Base-by-base conservation (phyloP, 1,284 basidiomycete genomes). In the Pseudozyma pruni region DNA sequence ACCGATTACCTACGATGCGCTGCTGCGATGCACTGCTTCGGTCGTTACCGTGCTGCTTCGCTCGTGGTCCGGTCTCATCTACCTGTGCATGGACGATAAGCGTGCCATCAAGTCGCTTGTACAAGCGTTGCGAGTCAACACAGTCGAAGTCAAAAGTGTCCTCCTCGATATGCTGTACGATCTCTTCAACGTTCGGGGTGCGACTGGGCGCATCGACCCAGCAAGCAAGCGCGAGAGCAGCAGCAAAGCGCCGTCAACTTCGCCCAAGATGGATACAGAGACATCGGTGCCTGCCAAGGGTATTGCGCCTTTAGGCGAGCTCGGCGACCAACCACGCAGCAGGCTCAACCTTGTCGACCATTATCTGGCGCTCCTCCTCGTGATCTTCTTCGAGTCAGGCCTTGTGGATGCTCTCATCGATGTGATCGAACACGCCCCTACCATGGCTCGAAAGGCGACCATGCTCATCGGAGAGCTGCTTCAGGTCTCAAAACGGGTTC, bases 11-110 rank as follows among this genome's bases (percentile, higher is more conserved):
- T 69, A 77, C 45, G 75, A 77, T 23, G 81, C 74, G 5, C 57
- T 89, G 42, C 90, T 98, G 84, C 87, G 88, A 74, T 87, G 88
- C 19, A 91, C 90, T 70, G 86, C 90, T 4, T 89, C 88, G 73
- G 89, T 95, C 44, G 89, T 96, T 37, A 88, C 90, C 37, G 86
- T 90, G 33, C 57, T 97, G 85, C 83, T 99, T 44, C 88, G 91
- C 42, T 93, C 91, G 10, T 99, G 95, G 94, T 90, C 91, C 66
- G 95, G 94, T 8, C 83, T 98, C 29, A 89, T 98, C 86, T 98
- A 97, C 82, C 89, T 97, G 70, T 96, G 93, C 83, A 89, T 94
- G 87, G 88, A 94, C 79, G 88, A 92, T 74, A 90, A 91, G 85
- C 86, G 89, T 17, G 92, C 94, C 0, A 90, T 99, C 62, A 88